A percentile compares a stretch with the other conserved stretches of the same genome.
Conservation (phyloP, 352 stramenopile species). For the Globisporangium carolinianum region DNA sequence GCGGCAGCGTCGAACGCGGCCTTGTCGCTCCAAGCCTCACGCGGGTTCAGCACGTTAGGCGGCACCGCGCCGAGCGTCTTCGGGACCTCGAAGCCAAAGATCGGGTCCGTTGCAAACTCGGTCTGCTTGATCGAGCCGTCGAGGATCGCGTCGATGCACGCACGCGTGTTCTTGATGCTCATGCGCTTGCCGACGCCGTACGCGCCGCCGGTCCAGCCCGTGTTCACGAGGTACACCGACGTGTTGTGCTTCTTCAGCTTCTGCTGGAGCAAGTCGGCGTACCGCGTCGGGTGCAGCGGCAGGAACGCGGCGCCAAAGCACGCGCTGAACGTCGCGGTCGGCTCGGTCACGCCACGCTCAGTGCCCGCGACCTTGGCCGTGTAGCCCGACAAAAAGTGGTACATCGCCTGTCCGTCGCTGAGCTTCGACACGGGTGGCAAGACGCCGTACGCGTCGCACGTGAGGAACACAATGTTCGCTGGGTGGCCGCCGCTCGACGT, state of each 20-base stretch:
- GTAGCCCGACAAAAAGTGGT: conserved; percentile 98
- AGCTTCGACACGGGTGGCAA: conserved; percentile 95
- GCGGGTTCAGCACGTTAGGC: conserved; percentile 86
- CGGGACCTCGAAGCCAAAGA: conserved; percentile 95
- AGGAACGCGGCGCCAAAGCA: conserved; percentile 98
- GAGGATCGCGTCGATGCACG: conserved; percentile 95
- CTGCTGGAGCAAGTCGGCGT: conserved; percentile 94
- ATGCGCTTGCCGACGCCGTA: conserved; percentile 97
- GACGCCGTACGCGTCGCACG: conserved; percentile 97
- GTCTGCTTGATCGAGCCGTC: conserved; percentile 93
- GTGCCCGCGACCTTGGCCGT: conserved; percentile 98
- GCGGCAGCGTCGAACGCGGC: conserved; percentile 87
- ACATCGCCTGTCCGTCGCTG: conserved; percentile 93
- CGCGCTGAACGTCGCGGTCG: conserved; percentile 93
- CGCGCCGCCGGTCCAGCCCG: conserved; percentile 93
- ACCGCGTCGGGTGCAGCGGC: conserved; percentile 95
- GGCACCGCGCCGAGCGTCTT: conserved; percentile 84
- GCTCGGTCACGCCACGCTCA: conserved; percentile 95
- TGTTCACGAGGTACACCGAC: conserved; percentile 96
- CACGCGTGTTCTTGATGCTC: conserved; percentile 95
- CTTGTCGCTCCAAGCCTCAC: conserved; percentile 91
- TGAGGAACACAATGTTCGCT: conserved; percentile 97
- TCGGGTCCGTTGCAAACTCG: conserved; percentile 75
- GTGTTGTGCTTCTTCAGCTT: conserved; percentile 95
- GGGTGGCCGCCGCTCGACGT: conserved; percentile 90